Percentiles rank a stretch among this genome's conserved stretches.
Conservation (phyloP, 257 asterid genomes). For the Petrea volubilis region DNA sequence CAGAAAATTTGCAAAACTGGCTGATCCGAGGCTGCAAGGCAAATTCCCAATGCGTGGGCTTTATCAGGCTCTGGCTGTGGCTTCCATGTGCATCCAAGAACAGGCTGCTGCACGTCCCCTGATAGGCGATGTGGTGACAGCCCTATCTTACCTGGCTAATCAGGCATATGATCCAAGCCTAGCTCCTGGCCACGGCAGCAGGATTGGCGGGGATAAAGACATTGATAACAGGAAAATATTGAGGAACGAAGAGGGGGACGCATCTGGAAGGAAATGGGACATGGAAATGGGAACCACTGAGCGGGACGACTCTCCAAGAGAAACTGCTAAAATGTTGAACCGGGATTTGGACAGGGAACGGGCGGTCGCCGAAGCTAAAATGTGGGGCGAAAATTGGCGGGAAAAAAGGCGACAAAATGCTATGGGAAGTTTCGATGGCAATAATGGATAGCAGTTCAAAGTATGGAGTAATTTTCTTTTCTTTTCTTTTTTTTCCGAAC, state of each 20-base stretch:
- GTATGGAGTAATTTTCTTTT: too few relatives aligned
- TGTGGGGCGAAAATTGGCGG: constrained; percentile 99
- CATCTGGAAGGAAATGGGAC: constrained; percentile 78
- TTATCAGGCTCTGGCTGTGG: constrained; percentile 96
- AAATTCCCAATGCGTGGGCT: constrained; percentile 87
- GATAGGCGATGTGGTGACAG: constrained; percentile 93
- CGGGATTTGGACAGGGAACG: constrained; percentile 85
- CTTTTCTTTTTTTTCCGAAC: too few relatives aligned
- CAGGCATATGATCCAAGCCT: constrained; percentile 67
- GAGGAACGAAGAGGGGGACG: constrained; percentile 77
- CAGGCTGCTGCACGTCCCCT: constrained; percentile 98
- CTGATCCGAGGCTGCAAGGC: constrained; percentile 86
- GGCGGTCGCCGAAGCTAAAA: constrained; percentile 96
- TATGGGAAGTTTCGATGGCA: constrained; percentile 64
- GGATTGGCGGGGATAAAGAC: constrained; percentile 38
- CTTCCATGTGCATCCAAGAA: constrained; percentile 96
- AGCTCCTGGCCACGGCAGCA: constrained; percentile 32
- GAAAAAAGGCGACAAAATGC: constrained; percentile 76
- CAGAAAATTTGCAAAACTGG: constrained; percentile 72
- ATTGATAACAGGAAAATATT: constrained; percentile 52
- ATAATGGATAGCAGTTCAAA: constrained; percentile 44
- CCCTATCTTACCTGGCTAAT: constrained; percentile 88
- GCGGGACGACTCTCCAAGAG: constrained; percentile 81
- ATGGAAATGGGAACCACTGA: constrained; percentile 61
- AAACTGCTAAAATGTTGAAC: constrained; percentile 63